Conservation (phyloP, 129 eudicot genomes). For the Artemisia argyi region DNA sequence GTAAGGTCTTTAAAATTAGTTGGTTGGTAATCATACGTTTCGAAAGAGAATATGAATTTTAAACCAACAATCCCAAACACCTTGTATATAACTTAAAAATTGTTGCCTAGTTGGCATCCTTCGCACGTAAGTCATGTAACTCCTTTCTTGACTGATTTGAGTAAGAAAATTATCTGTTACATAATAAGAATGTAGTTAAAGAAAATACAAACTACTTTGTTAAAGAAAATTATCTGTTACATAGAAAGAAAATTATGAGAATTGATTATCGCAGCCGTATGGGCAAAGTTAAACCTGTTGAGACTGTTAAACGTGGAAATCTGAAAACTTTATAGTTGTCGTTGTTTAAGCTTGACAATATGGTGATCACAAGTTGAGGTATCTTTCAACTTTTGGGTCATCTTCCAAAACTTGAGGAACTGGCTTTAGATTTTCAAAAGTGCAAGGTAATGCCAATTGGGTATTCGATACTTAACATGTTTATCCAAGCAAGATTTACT, state of each 20-base stretch:
- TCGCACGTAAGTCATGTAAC: too few species aligned
- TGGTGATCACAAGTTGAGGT: neutral
- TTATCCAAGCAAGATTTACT: neutral
- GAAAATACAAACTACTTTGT: too few species aligned
- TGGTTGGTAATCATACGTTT: too few species aligned
- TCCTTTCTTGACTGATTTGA: too few species aligned
- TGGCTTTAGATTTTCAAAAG: neutral
- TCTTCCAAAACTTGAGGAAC: constrained; percentile 27
- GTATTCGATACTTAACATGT: neutral
- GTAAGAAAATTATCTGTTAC: too few species aligned
- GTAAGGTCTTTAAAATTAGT: too few species aligned
- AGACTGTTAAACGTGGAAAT: neutral
- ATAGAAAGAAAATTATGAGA: neutral
- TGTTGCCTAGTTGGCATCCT: too few species aligned
- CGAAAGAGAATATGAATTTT: too few species aligned
- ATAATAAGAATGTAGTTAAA: too few species aligned
- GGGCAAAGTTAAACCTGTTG: neutral
- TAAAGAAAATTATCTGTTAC: too few species aligned
- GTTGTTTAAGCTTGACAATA: neutral
- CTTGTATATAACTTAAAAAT: too few species aligned
- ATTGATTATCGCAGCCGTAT: neutral
- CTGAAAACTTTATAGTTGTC: constrained; percentile 9
- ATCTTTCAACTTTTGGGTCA: constrained; percentile 3
- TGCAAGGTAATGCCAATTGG: constrained; percentile 9
- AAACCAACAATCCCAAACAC: too few species aligned